A percentile compares a stretch with the other conserved stretches of the same genome.
Conservation (phyloP, 495 filamentous ascomycete genomes). For the Cryomyces minteri region DNA sequence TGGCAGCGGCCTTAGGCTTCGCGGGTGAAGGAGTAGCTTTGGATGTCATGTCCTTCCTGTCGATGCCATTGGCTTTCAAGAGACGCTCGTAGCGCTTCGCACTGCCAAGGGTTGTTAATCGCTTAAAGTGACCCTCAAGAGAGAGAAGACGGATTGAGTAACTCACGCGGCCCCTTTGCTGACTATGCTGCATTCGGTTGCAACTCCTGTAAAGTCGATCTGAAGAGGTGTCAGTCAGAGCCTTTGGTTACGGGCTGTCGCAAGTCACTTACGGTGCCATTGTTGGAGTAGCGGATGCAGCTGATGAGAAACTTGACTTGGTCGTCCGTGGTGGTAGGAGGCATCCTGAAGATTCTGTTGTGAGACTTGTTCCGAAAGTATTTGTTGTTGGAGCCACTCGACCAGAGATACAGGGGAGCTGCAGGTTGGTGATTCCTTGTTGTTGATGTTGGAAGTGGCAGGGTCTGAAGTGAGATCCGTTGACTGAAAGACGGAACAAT, state of each 20-base stretch:
- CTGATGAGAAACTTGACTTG: constrained; percentile 45
- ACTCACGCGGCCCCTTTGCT: not conserved
- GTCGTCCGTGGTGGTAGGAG: constrained; percentile 28
- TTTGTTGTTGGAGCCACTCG: too few relatives aligned
- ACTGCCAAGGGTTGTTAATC: not conserved
- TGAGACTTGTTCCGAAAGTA: too few relatives aligned
- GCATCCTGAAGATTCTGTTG: constrained; percentile 19
- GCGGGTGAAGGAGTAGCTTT: not conserved
- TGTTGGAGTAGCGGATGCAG: constrained; percentile 38
- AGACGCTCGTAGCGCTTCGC: not conserved
- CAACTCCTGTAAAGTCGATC: not conserved
- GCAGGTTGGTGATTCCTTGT: too few relatives aligned
- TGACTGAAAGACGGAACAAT: too few relatives aligned
- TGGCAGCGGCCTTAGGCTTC: not conserved
- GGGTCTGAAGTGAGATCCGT: not conserved
- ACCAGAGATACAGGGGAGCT: too few relatives aligned
- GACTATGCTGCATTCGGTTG: not conserved
- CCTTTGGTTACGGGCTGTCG: not conserved
- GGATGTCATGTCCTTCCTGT: not conserved
- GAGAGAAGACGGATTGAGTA: not conserved
- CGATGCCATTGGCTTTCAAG: not conserved
- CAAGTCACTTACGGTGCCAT: constrained; percentile 30
- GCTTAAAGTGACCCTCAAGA: not conserved
- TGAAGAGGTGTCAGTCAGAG: not conserved
- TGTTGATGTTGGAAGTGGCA: not conserved